Evolutionary conservation across 1,284 basidiomycete genomes (phyloP).

Genomic region (Pulchroboletus neoregius): DNA sequence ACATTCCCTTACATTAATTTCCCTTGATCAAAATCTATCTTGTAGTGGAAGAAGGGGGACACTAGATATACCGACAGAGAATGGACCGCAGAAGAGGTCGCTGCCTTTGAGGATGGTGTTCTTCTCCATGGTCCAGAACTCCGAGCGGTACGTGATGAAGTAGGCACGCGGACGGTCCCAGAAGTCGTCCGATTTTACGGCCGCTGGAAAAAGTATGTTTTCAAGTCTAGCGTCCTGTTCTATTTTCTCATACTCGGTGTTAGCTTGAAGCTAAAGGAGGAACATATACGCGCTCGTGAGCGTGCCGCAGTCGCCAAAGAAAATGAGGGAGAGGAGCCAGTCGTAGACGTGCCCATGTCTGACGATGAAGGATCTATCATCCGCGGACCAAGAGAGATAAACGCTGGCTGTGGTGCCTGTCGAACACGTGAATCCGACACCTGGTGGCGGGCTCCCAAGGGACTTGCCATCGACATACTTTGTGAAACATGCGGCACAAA

Average conservation of each 20-base stretch:
- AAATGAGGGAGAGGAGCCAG: slow-evolving; percentile 35
- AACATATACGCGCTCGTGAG: slow-evolving; percentile 51
- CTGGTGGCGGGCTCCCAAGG: slow-evolving; percentile 88
- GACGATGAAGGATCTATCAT: slow-evolving; percentile 78
- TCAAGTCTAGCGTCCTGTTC: slow-evolving; percentile 2
- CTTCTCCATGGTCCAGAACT: slow-evolving; percentile 71
- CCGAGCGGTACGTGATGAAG: slow-evolving; percentile 70
- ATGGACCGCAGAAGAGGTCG: slow-evolving; percentile 69
- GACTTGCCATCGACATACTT: slow-evolving; percentile 64
- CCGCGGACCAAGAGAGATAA: slow-evolving; percentile 51
- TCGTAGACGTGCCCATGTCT: slow-evolving; percentile 41
- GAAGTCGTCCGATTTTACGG: slow-evolving; percentile 85
- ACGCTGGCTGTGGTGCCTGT: slow-evolving; percentile 70
- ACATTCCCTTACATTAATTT: neutral
- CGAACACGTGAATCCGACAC: slow-evolving; percentile 66
- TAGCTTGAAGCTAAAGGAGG: slow-evolving; percentile 63
- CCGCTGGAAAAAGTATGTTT: slow-evolving; percentile 75
- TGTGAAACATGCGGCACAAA: slow-evolving; percentile 78
- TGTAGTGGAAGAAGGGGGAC: slow-evolving; percentile 72
- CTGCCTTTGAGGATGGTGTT: slow-evolving; percentile 75
- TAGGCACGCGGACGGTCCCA: slow-evolving; percentile 63
- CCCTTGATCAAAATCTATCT: slow-evolving; percentile 7
- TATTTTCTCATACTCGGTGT: slow-evolving; percentile 16
- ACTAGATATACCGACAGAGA: slow-evolving; percentile 63
- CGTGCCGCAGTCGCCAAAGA: slow-evolving; percentile 46